phyloP scores from a whole-genome alignment of 192 early-diverging fungal genomes.

The Backusella westeae region DNA sequence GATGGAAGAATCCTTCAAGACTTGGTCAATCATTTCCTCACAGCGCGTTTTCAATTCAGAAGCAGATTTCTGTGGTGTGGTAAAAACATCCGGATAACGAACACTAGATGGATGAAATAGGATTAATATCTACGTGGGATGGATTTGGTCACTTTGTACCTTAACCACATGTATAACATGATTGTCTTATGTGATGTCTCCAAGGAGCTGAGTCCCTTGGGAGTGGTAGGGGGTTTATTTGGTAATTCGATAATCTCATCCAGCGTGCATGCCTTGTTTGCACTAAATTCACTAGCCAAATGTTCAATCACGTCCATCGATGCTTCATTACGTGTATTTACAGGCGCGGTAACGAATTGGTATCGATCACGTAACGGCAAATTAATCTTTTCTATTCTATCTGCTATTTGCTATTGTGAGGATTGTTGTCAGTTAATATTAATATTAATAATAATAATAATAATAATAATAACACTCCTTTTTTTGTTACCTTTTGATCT shows the following conservation, averaged over 20 bases:
- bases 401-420: constrained; percentile 47
- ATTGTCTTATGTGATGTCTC: constrained; percentile 78
- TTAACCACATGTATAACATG: constrained; percentile 89
- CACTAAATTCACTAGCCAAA: constrained; percentile 31
- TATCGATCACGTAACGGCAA: constrained; percentile 68
- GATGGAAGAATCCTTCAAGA: constrained; percentile 9
- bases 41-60: constrained; percentile 43
- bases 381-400: constrained; percentile 57
- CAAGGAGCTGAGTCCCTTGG: constrained; percentile 39
- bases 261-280: constrained; percentile 40
- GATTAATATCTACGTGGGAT: neutral
- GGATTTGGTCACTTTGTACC: constrained; percentile 33
- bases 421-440: neutral
- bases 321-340: constrained; percentile 39
- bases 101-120: constrained; percentile 35
- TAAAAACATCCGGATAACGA: constrained; percentile 61
- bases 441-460: neutral
- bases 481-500: constrained; percentile 48
- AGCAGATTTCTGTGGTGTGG: constrained; percentile 42
- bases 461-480: neutral
- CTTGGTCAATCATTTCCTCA: constrained; percentile 34
- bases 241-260: constrained; percentile 55
- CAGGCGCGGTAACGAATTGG: constrained; percentile 66
- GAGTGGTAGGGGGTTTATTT: constrained; percentile 9
- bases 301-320: constrained; percentile 11